Evolutionary conservation across 192 early-diverging fungal species (phyloP).

Genomic region (Dissophora ornata): DNA sequence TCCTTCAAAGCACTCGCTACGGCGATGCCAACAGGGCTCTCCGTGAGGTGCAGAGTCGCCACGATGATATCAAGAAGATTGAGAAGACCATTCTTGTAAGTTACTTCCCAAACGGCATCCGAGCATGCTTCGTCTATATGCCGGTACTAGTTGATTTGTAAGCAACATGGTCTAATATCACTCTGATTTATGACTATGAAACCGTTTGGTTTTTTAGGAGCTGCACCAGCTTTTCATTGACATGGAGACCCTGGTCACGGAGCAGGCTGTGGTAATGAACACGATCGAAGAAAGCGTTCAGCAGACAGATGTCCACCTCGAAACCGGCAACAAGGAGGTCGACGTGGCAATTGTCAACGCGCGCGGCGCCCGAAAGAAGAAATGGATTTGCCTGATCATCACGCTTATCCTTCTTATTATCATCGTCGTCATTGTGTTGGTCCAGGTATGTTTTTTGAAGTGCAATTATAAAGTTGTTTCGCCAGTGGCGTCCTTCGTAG

Average conservation of each 20-base stretch:
- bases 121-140: not conserved
- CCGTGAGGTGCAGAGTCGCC: slow-evolving; percentile 85
- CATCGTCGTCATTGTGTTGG: slow-evolving; percentile 52
- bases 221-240: slow-evolving; percentile 90
- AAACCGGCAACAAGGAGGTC: slow-evolving; percentile 73
- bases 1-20: slow-evolving; percentile 76
- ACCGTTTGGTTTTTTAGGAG: slow-evolving; percentile 62
- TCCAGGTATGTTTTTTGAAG: slow-evolving; percentile 16
- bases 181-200: too few species aligned
- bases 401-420: slow-evolving; percentile 53
- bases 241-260: slow-evolving; percentile 86
- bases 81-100: slow-evolving; percentile 86
- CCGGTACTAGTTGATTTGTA: too few species aligned
- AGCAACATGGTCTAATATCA: not conserved
- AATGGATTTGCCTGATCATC: slow-evolving; percentile 68
- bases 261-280: slow-evolving; percentile 79
- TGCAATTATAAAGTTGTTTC: too few species aligned
- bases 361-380: slow-evolving; percentile 63
- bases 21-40: slow-evolving; percentile 79
- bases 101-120: too few species aligned
- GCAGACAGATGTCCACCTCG: slow-evolving; percentile 73
- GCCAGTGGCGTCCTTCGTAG: too few species aligned
- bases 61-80: slow-evolving; percentile 88
- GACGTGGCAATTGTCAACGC: slow-evolving; percentile 62
- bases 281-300: slow-evolving; percentile 78